phyloP scores from a whole-genome alignment of 2,329 filamentous ascomycete genomes.

The Aspergillus tubingensis region DNA sequence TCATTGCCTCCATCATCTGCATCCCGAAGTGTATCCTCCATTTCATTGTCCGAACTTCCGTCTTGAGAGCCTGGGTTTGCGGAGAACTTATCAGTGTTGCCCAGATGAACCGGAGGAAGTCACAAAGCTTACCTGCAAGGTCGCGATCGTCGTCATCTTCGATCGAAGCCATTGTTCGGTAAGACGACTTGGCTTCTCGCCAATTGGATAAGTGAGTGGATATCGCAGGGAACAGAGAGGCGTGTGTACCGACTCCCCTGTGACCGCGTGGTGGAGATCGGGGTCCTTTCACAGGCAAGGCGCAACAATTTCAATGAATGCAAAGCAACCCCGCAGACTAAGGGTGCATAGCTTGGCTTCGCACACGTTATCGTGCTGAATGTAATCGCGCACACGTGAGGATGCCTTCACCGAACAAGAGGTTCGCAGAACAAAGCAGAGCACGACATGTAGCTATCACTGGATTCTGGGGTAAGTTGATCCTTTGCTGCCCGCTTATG shows the following conservation, averaged over 20 bases:
- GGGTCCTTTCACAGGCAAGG: not conserved
- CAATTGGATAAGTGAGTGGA: not conserved
- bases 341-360: not conserved
- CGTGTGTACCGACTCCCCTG: not conserved
- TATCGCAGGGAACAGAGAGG: too few relatives aligned
- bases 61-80: conserved; percentile 47
- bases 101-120: not conserved
- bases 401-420: not conserved
- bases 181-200: not conserved
- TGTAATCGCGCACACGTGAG: not conserved
- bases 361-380: not conserved
- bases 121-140: conserved; percentile 36
- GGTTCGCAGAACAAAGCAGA: too few relatives aligned
- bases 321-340: not conserved
- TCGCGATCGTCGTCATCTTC: conserved; percentile 48
- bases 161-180: conserved; percentile 34
- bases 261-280: not conserved
- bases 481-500: not conserved
- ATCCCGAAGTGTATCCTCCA: conserved; percentile 49
- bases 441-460: not conserved
- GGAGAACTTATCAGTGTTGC: conserved; percentile 11
- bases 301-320: not conserved
- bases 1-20: conserved; percentile 45
- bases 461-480: not conserved
- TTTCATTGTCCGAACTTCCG: conserved; percentile 52